phyloP scores from a whole-genome alignment of 495 filamentous ascomycete species.

The Trichoderma reesei region DNA sequence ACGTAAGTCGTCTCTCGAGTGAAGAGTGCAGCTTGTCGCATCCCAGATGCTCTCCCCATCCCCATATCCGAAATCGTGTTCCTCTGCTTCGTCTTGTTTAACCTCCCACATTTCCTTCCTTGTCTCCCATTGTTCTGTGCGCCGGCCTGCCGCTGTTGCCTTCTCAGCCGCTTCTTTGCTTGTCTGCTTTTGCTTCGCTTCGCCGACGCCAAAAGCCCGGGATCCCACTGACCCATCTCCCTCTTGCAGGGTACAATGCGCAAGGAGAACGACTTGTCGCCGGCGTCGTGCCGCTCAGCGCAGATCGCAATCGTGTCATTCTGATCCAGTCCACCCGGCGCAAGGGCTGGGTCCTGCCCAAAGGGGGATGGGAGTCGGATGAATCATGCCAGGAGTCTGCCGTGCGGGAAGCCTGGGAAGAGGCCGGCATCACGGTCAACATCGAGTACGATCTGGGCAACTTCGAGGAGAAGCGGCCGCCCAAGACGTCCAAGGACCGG shows the following conservation, averaged over 20 bases:
- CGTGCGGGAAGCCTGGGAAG: conserved; percentile 89
- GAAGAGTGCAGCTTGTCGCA: conserved; percentile 15
- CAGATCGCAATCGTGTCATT: conserved; percentile 63
- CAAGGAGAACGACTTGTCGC: conserved; percentile 93
- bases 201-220: conserved; percentile 7
- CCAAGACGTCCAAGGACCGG: conserved; percentile 52
- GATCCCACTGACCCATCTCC: conserved; percentile 27
- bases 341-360: conserved; percentile 87
- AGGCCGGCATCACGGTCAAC: conserved; percentile 80
- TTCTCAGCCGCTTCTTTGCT: background rate
- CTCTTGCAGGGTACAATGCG: conserved; percentile 67
- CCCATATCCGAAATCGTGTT: background rate
- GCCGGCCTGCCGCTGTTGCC: background rate
- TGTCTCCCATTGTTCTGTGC: background rate
- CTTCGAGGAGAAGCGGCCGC: conserved; percentile 66
- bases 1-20: conserved; percentile 49
- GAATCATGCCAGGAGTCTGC: conserved; percentile 54
- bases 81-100: background rate
- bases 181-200: conserved; percentile 2
- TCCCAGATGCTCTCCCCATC: background rate
- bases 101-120: background rate
- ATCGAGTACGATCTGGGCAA: conserved; percentile 75
- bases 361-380: conserved; percentile 95
- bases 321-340: conserved; percentile 87
- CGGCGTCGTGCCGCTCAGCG: conserved; percentile 72